Evolutionary conservation across 441 rosid species (phyloP), one percentile per base, ranked within the genome.

Genomic region (Pelargonium fulgidum): DNA sequence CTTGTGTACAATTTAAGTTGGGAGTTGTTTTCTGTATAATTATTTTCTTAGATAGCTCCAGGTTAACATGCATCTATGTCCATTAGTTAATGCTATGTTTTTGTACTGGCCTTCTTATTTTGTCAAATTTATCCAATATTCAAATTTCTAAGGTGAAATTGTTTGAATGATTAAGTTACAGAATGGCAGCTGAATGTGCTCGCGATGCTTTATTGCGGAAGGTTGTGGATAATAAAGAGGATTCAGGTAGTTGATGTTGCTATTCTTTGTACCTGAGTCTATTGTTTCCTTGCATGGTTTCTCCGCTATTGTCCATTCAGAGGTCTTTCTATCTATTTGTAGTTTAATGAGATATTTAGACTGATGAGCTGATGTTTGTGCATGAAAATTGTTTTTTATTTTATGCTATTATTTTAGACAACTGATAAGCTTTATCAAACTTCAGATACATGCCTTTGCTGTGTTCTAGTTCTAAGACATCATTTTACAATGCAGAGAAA

Each of bases 131-230:
- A 12, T 78, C 14, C 12, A 7, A 52, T 4, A 52, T 52, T 52
- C 14, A 14, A 52, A 52, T 52, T 16, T 52, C 58, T 52, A 11
- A 44, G 48, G 39, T 33, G 58, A 26, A 36, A 12, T 2, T 56
- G 64, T 47, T 73, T 72, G 68, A 59, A 64, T 79, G 48, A 69
- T 44, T 77, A 94, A 98, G 99, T 72, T 94, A 73, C 65, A 85
- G 97, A 58, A 92, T 94, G 98, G 99, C 98, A 29, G 88, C 97
- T n/a, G 97, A 94, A 72, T 90, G 98, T 80, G 98, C 98, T 70
- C 90, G 83, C 44, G 70, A 85, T 78, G 97, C 97, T 65, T 73
- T 94, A 78, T 73, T 87, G 79, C 78, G 66, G 76, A 87, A 83
- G 78, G 96, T 87, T 13, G 80, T 80, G 70, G 94, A 94, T 79